Base-by-base conservation (phyloP, 1,284 basidiomycete species). In the Ceratobasidium sp. region DNA sequence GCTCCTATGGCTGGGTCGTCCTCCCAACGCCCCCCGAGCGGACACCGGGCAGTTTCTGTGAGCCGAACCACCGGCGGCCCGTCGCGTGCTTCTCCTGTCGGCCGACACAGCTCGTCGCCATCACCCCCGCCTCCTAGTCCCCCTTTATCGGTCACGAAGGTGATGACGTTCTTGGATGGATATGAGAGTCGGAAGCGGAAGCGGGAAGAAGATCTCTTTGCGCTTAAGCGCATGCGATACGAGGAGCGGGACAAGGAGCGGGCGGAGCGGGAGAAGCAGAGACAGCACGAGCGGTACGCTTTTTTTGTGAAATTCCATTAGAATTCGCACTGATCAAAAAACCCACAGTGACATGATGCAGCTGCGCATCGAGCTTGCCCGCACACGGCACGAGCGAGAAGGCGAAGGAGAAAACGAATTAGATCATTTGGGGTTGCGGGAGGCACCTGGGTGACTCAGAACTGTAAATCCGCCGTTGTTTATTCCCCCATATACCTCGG, bases 281-380 rank as follows among this genome's bases (percentile, higher is more conserved):
- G 75, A 26, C 73, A 73, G 61, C 75, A 76, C 67, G 76, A 76
- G 46, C 54, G 55, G 74, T 75, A 55, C 21, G 74, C 35, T 61
- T 38, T 67, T 72, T 57, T 49, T 59, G 57, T 38, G 26, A 46
- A 67, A 49, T 44, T 57, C 44, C 59, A 28, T 13, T 21, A 35
- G 38, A 21, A 18, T 18, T 55, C 28, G 16, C 35, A 59, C 47
- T 58, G 26, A 64, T 54, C 23, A 50, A 30, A 41, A 49, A 57
- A 23, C n/a, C 21, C 8, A 46, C 57, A 69, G 75, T n/a, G 76
- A 77, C 21, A 75, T 77, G 74, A 62, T 77, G 73, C 69, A 72
- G 41, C 47, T 77, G 57, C 72, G 73, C 49, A 76, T 77, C 49
- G 67, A 77, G 41, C 70, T 76, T 21, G 71, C 73, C 14, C 76